phyloP scores from a whole-genome alignment of 768 basidiomycete genomes.

The Pleurotus djamor region DNA sequence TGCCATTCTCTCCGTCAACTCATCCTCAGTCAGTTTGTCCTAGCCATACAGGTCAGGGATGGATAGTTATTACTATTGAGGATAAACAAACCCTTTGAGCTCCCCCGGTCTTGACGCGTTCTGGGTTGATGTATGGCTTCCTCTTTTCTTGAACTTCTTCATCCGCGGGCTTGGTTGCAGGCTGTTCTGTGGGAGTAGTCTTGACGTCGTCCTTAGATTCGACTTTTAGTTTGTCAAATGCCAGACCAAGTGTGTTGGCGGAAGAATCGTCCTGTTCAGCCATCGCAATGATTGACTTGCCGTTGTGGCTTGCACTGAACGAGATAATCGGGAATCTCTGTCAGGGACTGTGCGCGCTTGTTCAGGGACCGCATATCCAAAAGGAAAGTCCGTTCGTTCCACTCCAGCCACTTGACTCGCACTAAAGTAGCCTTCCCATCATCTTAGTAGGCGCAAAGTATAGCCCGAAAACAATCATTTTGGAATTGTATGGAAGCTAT shows the following conservation, averaged over 20 bases:
- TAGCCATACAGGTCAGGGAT: slow-evolving; percentile 13
- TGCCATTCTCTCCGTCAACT: slow-evolving; percentile 57
- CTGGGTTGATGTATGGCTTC: slow-evolving; percentile 77
- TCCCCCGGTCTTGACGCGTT: slow-evolving; percentile 84
- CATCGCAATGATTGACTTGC: neutral
- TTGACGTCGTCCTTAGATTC: slow-evolving; percentile 16
- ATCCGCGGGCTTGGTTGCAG: slow-evolving; percentile 13
- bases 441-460: neutral
- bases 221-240: slow-evolving; percentile 52
- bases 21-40: slow-evolving; percentile 47
- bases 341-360: no score
- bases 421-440: neutral
- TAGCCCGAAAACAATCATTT: no score
- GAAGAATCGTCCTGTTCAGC: neutral
- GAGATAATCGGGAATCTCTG: no score
- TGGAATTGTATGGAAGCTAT: no score
- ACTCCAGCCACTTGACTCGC: neutral
- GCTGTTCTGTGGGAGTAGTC: slow-evolving; percentile 10
- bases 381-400: no score
- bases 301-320: no score
- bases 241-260: slow-evolving; percentile 69
- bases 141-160: slow-evolving; percentile 47
- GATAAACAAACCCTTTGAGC: slow-evolving; percentile 54
- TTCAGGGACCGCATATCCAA: no score
- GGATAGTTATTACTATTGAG: slow-evolving; percentile 20